Base-by-base conservation (phyloP, 805 yeast species). In the Saturnispora hagleri region DNA sequence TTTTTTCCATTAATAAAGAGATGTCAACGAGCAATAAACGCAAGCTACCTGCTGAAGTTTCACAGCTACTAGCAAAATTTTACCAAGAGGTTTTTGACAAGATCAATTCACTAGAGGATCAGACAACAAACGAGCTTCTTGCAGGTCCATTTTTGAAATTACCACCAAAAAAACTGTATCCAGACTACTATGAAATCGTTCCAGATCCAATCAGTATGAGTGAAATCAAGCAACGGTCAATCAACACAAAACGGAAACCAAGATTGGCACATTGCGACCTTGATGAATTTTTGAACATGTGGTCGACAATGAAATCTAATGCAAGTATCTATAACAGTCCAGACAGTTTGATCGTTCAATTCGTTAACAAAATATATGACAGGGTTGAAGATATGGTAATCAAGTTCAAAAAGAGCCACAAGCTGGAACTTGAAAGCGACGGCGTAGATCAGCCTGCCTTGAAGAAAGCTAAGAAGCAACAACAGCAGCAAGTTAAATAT, bases 111-210 rank as follows among this genome's bases (percentile, higher is more conserved):
- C 40, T 60, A 6, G 52, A 54, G 43, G 62, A 59, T 47, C 36
- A 51, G 6, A 28, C 38, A 9, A 46, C 56, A 3, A 53, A 45
- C n/a, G 73, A 57, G 65, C 68, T 53, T 62, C 60, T 70, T 50
- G 52, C 67, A 47, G 69, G 76, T 55, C 78, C 74, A 84, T 81
- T 81, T 60, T 66, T 78, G 67, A 76, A 76, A 34, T 79, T 76
- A 59, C 93, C 95, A 13, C 75, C 82, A 12, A 81, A 73, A 61
- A 79, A 79, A 60, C 63, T 76, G 10, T 85, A 86, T 57, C 91
- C 93, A 3, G 93, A 84, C 67, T 87, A 87, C 63, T 86, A 84
- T 60, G 75, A 77, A 35, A 68, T 86, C 57, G 85, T 86, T 57
- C 74, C 79, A 57, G 72, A 75, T 52, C 95, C 93, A 28, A 77